Evolutionary conservation across 2,329 filamentous ascomycete genomes (phyloP).

Genomic region (Exserohilum rostratum): DNA sequence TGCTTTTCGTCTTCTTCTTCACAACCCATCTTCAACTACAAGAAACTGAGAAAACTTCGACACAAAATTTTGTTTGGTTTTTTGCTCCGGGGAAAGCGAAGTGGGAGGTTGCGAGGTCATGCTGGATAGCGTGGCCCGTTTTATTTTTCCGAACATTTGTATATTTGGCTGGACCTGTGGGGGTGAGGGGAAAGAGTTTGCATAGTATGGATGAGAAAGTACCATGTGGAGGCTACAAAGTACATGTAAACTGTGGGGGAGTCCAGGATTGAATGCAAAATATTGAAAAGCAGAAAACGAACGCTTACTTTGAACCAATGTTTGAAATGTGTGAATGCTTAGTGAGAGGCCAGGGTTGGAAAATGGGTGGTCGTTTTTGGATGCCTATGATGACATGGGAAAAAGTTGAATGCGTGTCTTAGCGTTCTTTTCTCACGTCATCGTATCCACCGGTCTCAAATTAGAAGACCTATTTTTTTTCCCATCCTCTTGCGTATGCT

Average conservation of each 20-base stretch:
- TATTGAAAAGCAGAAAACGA: neutral
- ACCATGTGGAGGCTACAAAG: neutral
- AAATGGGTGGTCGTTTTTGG: too few species aligned
- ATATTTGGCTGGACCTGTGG: neutral
- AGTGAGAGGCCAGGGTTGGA: too few species aligned
- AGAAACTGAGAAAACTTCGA: conserved; percentile 25
- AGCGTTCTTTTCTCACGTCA: too few species aligned
- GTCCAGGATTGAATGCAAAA: conserved; percentile 1
- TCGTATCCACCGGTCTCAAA: too few species aligned
- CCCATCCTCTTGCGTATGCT: too few species aligned
- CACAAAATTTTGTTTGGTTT: conserved; percentile 5
- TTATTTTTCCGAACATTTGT: neutral
- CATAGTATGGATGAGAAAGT: neutral
- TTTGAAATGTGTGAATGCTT: neutral
- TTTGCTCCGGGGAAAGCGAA: neutral
- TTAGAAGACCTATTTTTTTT: too few species aligned
- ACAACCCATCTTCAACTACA: conserved; percentile 16
- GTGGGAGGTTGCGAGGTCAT: neutral
- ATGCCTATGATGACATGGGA: too few species aligned
- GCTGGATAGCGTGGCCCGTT: conserved; percentile 8
- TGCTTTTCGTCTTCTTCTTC: conserved; percentile 15
- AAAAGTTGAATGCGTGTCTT: too few species aligned
- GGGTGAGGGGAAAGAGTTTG: neutral
- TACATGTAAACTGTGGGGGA: neutral
- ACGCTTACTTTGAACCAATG: neutral